Conservation (phyloP, 1,284 basidiomycete species). For the Anthracocystis setariae region DNA sequence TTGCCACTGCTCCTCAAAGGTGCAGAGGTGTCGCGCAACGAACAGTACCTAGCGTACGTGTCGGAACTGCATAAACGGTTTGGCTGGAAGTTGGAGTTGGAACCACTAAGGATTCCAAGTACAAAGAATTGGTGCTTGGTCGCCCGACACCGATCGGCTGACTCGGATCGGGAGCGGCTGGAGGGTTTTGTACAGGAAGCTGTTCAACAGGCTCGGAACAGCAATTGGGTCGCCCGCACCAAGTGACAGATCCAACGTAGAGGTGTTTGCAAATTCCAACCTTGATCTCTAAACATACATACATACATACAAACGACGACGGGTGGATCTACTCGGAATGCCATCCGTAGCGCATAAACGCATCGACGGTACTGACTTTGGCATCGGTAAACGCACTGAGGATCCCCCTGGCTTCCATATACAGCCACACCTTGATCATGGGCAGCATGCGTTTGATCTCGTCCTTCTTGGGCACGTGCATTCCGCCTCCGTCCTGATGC, state of each 20-base stretch:
- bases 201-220: neutral
- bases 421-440: conserved; percentile 63
- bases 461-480: conserved; percentile 40
- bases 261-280: conserved; percentile 2
- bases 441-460: conserved; percentile 41
- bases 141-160: conserved; percentile 60
- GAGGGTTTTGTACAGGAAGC: neutral
- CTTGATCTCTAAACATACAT: too few species aligned
- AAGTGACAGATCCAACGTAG: neutral
- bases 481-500: conserved; percentile 25
- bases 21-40: conserved; percentile 64
- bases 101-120: conserved; percentile 86
- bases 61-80: conserved; percentile 70
- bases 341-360: conserved; percentile 64
- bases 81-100: conserved; percentile 88
- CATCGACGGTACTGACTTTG: conserved; percentile 53
- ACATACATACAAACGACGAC: too few species aligned
- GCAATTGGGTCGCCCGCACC: neutral
- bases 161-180: neutral
- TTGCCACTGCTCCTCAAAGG: conserved; percentile 11
- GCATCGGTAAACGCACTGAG: conserved; percentile 47
- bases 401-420: conserved; percentile 55
- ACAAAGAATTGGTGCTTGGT: conserved; percentile 92
- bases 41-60: conserved; percentile 67
- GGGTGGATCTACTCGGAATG: conserved; percentile 49